Evolutionary conservation across 2,329 filamentous ascomycete species (phyloP).

Genomic region (Lasiodiplodia sp.): DNA sequence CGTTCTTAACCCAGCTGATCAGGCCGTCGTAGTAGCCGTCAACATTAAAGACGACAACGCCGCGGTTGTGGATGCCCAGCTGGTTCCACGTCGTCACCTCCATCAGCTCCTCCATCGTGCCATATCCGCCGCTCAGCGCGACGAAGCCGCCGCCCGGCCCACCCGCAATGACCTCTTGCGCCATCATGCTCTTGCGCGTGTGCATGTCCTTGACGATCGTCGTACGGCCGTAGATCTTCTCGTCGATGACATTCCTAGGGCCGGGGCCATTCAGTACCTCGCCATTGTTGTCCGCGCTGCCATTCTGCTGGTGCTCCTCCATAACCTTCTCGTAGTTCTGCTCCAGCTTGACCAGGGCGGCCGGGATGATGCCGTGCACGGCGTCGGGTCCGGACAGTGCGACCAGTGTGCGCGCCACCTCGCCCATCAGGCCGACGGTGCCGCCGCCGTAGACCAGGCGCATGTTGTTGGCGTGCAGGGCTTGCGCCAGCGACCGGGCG

Average conservation of each 20-base stretch:
- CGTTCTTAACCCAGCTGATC: constrained; percentile 78
- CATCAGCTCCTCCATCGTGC: constrained; percentile 94
- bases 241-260: constrained; percentile 60
- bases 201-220: constrained; percentile 97
- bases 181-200: constrained; percentile 93
- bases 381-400: constrained; percentile 78
- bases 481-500: constrained; percentile 75
- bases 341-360: constrained; percentile 82
- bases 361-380: constrained; percentile 94
- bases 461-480: constrained; percentile 79
- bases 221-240: constrained; percentile 76
- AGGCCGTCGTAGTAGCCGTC: constrained; percentile 93
- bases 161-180: constrained; percentile 70
- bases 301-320: not conserved
- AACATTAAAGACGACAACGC: constrained; percentile 84
- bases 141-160: constrained; percentile 88
- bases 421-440: constrained; percentile 94
- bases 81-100: constrained; percentile 95
- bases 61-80: constrained; percentile 84
- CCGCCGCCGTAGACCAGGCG: constrained; percentile 93
- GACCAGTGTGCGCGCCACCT: constrained; percentile 86
- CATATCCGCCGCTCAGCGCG: constrained; percentile 86
- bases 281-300: not conserved
- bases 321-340: constrained; percentile 65
- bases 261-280: constrained; percentile 40